Conservation (phyloP, 169 alveolate genomes). For the Babesia gibsoni region DNA sequence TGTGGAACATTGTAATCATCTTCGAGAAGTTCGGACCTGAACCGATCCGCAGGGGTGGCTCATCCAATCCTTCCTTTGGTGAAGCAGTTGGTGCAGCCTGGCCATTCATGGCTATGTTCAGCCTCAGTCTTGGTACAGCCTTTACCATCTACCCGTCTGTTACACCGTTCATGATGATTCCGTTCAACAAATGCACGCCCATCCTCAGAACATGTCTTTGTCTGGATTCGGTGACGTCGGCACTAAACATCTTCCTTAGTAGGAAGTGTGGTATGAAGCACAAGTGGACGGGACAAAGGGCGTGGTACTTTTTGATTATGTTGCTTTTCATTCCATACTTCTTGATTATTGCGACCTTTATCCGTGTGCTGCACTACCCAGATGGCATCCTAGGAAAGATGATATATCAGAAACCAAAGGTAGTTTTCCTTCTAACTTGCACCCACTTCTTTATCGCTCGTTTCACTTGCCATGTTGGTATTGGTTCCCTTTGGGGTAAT, state of each 20-base stretch:
- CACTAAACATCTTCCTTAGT: background rate
- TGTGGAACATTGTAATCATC: constrained; percentile 16
- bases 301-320: background rate
- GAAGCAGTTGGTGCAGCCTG: background rate
- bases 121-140: constrained; percentile 3
- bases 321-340: constrained; percentile 9
- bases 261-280: background rate
- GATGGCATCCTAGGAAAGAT: background rate
- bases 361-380: constrained; percentile 18
- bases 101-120: background rate
- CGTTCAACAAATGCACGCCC: background rate
- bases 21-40: constrained; percentile 33
- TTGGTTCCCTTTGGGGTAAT: background rate
- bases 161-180: background rate
- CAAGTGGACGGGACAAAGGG: background rate
- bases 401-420: background rate
- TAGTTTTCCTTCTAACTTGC: background rate
- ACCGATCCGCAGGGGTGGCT: background rate
- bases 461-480: background rate
- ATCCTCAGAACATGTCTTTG: background rate
- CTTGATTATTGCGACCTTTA: background rate
- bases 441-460: background rate
- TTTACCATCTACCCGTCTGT: constrained; percentile 11
- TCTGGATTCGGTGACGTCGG: background rate
- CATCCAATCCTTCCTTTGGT: background rate